These are phyloP conservation scores for Aspergillus sp. DNA, from an alignment of 2,329 filamentous ascomycete genomes.

Conservation along the genomic window DNA sequence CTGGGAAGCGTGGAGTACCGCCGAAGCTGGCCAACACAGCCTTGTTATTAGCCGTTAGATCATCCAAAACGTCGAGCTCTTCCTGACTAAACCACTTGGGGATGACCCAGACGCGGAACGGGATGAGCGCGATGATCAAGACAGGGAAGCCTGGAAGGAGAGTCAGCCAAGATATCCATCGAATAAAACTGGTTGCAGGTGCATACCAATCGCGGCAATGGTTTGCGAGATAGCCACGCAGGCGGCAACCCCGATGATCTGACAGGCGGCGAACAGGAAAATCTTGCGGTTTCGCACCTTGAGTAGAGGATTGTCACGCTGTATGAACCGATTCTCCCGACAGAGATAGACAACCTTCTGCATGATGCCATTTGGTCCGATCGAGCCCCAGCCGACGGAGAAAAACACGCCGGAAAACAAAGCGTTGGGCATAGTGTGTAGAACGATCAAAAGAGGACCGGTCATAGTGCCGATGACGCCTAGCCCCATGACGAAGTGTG, in stretches of 20 bases:
- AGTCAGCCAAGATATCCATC: background rate
- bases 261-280: constrained; percentile 42
- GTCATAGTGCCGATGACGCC: constrained; percentile 69
- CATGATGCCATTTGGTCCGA: constrained; percentile 64
- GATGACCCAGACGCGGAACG: constrained; percentile 42
- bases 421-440: constrained; percentile 66
- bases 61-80: constrained; percentile 44
- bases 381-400: constrained; percentile 68
- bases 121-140: constrained; percentile 48
- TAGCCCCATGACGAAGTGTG: constrained; percentile 66
- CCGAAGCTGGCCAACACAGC: constrained; percentile 46
- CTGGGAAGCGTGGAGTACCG: constrained; percentile 16
- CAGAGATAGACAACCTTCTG: constrained; percentile 58
- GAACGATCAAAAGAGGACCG: constrained; percentile 58
- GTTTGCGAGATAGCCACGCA: constrained; percentile 53
- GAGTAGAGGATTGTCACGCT: constrained; percentile 39
- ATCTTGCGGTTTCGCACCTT: constrained; percentile 39
- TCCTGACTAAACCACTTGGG: constrained; percentile 42
- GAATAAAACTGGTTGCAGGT: background rate
- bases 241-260: constrained; percentile 43
- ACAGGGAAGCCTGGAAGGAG: constrained; percentile 43
- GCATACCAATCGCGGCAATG: constrained; percentile 44
- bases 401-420: constrained; percentile 71
- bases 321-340: constrained; percentile 51
- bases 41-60: constrained; percentile 45